phyloP scores from a whole-genome alignment of 257 asterid genomes.

The Nicotiana benthamiana region DNA sequence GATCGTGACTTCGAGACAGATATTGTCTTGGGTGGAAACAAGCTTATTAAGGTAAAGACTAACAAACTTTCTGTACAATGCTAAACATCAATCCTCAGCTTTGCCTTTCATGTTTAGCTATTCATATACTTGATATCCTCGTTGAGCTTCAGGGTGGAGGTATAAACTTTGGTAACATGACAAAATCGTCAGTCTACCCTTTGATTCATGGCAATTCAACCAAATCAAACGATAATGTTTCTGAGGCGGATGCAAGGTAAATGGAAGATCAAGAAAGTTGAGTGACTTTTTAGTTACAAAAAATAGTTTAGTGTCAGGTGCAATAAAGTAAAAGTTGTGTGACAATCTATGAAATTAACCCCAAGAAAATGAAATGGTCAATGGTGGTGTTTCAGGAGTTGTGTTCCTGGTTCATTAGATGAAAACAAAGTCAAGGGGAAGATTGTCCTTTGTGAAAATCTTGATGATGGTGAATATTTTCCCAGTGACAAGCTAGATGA shows the following conservation, averaged over 20 bases:
- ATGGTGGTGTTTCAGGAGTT: constrained; percentile 30
- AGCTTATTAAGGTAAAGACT: background rate
- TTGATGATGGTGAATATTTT: background rate
- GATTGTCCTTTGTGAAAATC: constrained; percentile 44
- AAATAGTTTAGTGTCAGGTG: too few relatives aligned
- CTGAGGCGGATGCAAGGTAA: constrained; percentile 32
- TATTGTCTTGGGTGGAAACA: constrained; percentile 34
- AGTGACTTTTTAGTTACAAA: too few relatives aligned
- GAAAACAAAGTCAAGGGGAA: constrained; percentile 41
- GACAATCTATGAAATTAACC: too few relatives aligned
- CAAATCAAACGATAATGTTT: constrained; percentile 1
- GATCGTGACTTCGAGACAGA: constrained; percentile 57
- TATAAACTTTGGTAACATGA: constrained; percentile 40
- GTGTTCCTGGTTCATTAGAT: constrained; percentile 44
- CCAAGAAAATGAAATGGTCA: background rate
- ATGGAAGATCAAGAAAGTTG: too few relatives aligned
- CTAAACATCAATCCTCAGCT: too few relatives aligned
- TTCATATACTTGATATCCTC: too few relatives aligned
- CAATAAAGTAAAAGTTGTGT: too few relatives aligned
- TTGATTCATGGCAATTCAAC: constrained; percentile 43
- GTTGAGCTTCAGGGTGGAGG: constrained; percentile 54
- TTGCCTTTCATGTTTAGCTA: too few relatives aligned
- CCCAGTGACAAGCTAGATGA: constrained; percentile 12
- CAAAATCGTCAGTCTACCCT: constrained; percentile 42
- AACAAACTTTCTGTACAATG: background rate